A percentile compares a stretch with the other conserved stretches of the same genome.
phyloP scores from a whole-genome alignment of 2,329 filamentous ascomycete genomes.

The Apiospora malaysiana region DNA sequence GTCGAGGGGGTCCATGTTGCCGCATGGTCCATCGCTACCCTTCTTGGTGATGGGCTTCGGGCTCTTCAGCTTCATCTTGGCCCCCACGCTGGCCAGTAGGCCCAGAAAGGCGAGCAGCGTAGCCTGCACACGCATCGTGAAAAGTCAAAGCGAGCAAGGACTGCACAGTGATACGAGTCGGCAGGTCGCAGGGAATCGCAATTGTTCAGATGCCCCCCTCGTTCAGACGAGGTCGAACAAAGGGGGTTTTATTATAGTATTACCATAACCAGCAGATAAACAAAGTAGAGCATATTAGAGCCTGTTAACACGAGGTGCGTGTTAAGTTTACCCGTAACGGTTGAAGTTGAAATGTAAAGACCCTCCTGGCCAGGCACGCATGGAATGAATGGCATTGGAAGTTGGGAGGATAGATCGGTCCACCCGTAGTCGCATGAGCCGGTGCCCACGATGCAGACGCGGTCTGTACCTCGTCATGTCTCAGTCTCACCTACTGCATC shows the following conservation, averaged over 20 bases:
- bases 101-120: background rate
- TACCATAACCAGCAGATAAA: background rate
- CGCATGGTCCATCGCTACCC: background rate
- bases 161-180: background rate
- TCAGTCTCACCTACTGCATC: background rate
- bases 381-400: too few species aligned
- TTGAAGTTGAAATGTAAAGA: background rate
- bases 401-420: too few species aligned
- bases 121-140: background rate
- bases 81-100: background rate
- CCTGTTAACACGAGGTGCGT: background rate
- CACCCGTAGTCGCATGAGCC: too few species aligned
- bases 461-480: background rate
- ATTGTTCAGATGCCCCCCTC: background rate
- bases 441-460: too few species aligned
- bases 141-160: background rate
- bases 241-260: background rate
- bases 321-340: background rate
- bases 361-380: too few species aligned
- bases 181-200: background rate
- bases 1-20: background rate
- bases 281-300: background rate
- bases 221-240: background rate
- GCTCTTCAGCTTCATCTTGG: background rate
- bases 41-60: background rate